Percentiles rank a stretch among this genome's conserved stretches.
Conservation (phyloP, 768 basidiomycete species). For the Pleurotus citrinopileatus region DNA sequence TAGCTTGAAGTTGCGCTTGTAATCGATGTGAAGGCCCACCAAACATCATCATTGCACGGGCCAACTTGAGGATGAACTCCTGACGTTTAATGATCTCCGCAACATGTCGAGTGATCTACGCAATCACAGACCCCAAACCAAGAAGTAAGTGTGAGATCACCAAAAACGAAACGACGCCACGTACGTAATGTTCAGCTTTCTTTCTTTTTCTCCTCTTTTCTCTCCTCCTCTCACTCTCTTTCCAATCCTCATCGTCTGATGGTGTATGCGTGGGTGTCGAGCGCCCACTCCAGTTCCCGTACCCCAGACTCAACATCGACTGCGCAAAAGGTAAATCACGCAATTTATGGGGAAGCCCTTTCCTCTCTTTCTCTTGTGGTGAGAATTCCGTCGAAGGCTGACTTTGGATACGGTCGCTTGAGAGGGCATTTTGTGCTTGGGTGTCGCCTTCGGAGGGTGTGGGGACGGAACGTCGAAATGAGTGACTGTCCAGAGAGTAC, state of each 20-base stretch:
- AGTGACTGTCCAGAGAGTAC: conserved; percentile 22
- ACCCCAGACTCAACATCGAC: conserved; percentile 17
- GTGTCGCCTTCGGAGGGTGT: neutral
- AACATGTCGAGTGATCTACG: conserved; percentile 77
- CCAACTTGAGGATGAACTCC: conserved; percentile 82
- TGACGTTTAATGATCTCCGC: conserved; percentile 80
- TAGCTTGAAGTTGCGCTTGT: conserved; percentile 77
- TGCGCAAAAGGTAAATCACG: conserved; percentile 14
- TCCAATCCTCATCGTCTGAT: conserved; percentile 14
- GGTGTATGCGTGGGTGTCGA: conserved; percentile 16
- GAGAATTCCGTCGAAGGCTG: neutral
- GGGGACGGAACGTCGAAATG: neutral
- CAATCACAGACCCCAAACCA: neutral
- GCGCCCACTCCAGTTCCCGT: conserved; percentile 18
- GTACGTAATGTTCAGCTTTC: conserved; percentile 75
- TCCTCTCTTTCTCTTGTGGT: conserved; percentile 20
- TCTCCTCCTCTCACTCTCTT: conserved; percentile 31
- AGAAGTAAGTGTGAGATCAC: neutral
- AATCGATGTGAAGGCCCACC: conserved; percentile 82
- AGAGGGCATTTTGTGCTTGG: neutral
- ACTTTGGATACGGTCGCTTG: neutral
- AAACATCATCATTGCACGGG: conserved; percentile 87
- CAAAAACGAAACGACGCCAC: conserved; percentile 20
- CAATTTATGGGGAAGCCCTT: conserved; percentile 32
- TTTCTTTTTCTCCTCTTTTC: conserved; percentile 54